Evolutionary conservation across 164 flowering plant genomes (phyloP).

Genomic region (Warburgia ugandensis): DNA sequence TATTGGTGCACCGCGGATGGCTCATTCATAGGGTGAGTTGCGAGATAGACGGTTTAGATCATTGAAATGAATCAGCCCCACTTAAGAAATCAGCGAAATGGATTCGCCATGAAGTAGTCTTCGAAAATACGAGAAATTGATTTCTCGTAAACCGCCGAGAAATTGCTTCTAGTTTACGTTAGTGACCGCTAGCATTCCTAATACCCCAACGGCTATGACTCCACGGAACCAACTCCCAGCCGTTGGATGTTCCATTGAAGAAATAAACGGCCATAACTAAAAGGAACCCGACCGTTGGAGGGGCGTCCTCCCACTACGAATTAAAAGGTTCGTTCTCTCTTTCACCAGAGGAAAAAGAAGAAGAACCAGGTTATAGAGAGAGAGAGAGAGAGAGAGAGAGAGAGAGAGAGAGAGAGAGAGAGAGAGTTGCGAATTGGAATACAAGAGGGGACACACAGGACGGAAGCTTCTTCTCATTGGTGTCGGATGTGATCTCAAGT

Average conservation of each 20-base stretch:
- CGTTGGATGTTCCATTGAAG: conserved; percentile 1
- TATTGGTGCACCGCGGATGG: too few species aligned
- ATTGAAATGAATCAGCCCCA: too few species aligned
- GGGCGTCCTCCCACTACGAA: conserved; percentile 17
- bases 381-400: not conserved
- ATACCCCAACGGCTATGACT: conserved; percentile 10
- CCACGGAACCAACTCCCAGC: not conserved
- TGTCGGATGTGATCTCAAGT: too few species aligned
- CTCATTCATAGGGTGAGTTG: too few species aligned
- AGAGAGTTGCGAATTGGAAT: too few species aligned
- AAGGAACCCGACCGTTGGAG: conserved; percentile 40
- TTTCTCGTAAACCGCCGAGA: conserved; percentile 2
- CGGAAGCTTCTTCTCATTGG: too few species aligned
- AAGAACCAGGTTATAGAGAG: conserved; percentile 3
- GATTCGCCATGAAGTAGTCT: too few species aligned
- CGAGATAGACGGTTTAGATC: too few species aligned
- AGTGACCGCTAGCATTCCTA: not conserved
- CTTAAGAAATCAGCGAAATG: too few species aligned
- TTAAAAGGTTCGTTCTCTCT: not conserved
- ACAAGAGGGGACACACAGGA: too few species aligned
- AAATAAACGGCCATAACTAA: conserved; percentile 4
- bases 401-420: conserved; percentile 1
- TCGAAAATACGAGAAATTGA: too few species aligned
- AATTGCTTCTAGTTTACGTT: not conserved
- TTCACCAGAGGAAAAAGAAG: conserved; percentile 7